These are phyloP conservation scores for Chenopodium berlandieri DNA, from an alignment of 148 eudicot species.

Conservation along the genomic window DNA sequence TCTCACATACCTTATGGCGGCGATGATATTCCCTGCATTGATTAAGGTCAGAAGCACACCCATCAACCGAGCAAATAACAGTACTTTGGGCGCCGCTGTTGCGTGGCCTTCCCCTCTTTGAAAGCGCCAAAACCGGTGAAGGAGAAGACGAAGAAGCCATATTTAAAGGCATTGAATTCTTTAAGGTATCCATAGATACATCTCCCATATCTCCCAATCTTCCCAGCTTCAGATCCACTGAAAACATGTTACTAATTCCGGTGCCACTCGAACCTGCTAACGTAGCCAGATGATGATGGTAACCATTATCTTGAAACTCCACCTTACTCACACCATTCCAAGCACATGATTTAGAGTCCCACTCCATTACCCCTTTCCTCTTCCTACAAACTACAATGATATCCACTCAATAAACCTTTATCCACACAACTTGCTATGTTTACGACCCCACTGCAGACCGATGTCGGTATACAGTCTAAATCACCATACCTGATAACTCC, in stretches of 20 bases:
- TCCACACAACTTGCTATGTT: background rate
- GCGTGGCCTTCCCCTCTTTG: slow-evolving; percentile 41
- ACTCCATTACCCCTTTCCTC: background rate
- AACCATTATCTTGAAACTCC: slow-evolving; percentile 18
- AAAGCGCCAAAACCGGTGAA: slow-evolving; percentile 26
- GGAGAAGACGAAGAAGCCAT: slow-evolving; percentile 40
- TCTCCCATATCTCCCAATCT: slow-evolving; percentile 17
- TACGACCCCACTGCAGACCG: background rate
- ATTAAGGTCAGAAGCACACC: slow-evolving; percentile 63
- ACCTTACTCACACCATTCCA: slow-evolving; percentile 19
- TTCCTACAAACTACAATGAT: background rate
- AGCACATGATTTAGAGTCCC: slow-evolving; percentile 18
- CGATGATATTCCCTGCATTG: slow-evolving; percentile 63
- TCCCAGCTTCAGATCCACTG: slow-evolving; percentile 28
- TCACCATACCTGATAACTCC: slow-evolving; percentile 8
- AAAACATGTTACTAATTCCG: slow-evolving; percentile 17
- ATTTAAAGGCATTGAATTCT: slow-evolving; percentile 5
- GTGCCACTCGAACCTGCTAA: slow-evolving; percentile 4
- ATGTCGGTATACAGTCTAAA: slow-evolving; percentile 8
- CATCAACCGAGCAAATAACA: slow-evolving; percentile 65
- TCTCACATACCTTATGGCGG: slow-evolving; percentile 75
- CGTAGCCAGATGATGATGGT: slow-evolving; percentile 4
- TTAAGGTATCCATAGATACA: slow-evolving; percentile 16
- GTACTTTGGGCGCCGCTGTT: slow-evolving; percentile 23
- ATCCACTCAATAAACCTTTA: slow-evolving; percentile 9